Conservation (phyloP, 495 filamentous ascomycete genomes). For the Penicillium bialowiezense region DNA sequence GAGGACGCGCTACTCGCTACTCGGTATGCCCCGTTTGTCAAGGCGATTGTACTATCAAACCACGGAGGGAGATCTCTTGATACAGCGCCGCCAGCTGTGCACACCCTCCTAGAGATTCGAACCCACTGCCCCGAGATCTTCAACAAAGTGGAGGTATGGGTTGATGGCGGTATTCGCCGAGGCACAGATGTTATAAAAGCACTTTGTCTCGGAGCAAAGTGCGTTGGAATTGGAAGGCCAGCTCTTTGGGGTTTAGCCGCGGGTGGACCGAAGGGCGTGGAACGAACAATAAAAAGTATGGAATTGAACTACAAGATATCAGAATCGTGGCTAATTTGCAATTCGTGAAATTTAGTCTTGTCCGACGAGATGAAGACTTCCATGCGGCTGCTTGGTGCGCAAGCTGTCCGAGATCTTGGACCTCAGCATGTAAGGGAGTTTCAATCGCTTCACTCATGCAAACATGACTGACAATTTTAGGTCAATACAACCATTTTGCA, state of each 20-base stretch:
- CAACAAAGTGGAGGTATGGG: conserved; percentile 57
- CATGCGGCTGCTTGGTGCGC: conserved; percentile 7
- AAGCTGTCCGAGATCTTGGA: background rate
- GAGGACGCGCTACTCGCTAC: conserved; percentile 58
- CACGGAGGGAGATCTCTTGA: conserved; percentile 68
- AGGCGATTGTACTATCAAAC: conserved; percentile 66
- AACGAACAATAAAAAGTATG: conserved; percentile 7
- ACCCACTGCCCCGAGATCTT: conserved; percentile 52
- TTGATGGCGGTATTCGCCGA: conserved; percentile 63
- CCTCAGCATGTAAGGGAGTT: background rate
- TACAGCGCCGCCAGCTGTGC: conserved; percentile 56
- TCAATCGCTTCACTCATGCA: background rate
- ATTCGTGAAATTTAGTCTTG: background rate
- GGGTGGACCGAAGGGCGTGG: conserved; percentile 3
- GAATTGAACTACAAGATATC: background rate
- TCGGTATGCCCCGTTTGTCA: conserved; percentile 42
- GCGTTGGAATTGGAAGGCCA: conserved; percentile 59
- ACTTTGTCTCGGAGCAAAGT: conserved; percentile 60
- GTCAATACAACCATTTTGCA: background rate
- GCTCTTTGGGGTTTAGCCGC: conserved; percentile 3
- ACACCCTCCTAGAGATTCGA: conserved; percentile 62
- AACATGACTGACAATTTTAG: background rate
- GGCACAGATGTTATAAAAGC: conserved; percentile 69
- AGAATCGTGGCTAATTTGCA: background rate
- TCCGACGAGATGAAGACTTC: conserved; percentile 7